Percentiles rank a stretch among this genome's conserved stretches.
Evolutionary conservation across 768 basidiomycete species (phyloP).

Genomic region (Mrakia frigida): DNA sequence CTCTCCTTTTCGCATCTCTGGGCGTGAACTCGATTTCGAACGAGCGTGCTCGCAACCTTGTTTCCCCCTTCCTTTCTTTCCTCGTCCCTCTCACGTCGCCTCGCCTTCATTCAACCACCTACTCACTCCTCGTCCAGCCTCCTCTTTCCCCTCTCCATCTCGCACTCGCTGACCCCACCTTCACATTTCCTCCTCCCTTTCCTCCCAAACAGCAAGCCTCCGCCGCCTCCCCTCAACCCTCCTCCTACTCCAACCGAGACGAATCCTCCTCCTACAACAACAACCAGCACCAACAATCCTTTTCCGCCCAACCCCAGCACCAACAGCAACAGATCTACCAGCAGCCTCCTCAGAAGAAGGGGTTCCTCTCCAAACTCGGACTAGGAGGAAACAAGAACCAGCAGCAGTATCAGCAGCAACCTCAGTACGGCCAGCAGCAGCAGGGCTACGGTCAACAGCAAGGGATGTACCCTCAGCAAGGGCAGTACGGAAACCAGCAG

Average conservation of each 20-base stretch:
- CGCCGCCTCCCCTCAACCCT: too few species aligned
- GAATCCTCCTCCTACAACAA: background rate
- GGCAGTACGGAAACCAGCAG: background rate
- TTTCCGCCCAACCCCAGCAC: background rate
- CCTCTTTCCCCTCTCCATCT: background rate
- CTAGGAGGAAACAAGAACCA: slow-evolving; percentile 1
- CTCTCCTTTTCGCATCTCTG: background rate
- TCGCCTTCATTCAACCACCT: background rate
- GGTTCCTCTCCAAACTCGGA: slow-evolving; percentile 3
- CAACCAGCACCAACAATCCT: background rate
- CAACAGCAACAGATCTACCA: background rate
- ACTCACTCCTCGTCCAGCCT: background rate
- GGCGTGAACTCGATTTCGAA: background rate
- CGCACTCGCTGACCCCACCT: background rate
- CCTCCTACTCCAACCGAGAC: background rate
- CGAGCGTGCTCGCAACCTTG: background rate
- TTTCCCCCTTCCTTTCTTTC: background rate
- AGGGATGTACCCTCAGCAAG: background rate
- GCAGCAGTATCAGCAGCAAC: slow-evolving; percentile 5
- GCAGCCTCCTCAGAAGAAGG: slow-evolving; percentile 11
- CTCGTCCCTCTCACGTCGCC: background rate
- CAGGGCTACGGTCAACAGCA: background rate
- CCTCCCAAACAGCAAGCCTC: too few species aligned
- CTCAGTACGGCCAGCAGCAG: background rate
- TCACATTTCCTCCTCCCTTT: background rate